These are phyloP conservation scores for Auricularia sp. DNA, from an alignment of 768 basidiomycete genomes.

Conservation along the genomic window DNA sequence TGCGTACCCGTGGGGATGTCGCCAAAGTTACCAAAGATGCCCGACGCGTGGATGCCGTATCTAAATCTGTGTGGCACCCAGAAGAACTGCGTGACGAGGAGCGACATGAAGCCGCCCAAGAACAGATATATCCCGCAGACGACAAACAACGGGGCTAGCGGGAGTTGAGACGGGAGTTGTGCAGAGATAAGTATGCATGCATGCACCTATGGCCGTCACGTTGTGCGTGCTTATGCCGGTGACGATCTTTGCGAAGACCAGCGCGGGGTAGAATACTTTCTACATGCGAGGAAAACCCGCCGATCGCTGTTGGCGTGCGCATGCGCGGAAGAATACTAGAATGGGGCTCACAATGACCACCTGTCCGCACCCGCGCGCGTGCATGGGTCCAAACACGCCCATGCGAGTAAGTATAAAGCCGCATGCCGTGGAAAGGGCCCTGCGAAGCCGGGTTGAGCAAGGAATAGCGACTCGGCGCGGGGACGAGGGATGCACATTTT, in stretches of 20 bases:
- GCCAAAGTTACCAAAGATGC: slow-evolving; percentile 39
- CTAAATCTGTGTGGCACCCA: slow-evolving; percentile 75
- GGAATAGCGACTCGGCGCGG: background rate
- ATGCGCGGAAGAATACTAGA: background rate
- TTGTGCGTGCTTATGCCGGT: background rate
- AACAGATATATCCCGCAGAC: slow-evolving; percentile 51
- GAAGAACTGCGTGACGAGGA: slow-evolving; percentile 49
- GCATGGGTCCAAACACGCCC: slow-evolving; percentile 49
- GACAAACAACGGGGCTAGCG: slow-evolving; percentile 50
- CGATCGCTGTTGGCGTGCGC: background rate
- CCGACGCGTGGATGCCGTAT: slow-evolving; percentile 59
- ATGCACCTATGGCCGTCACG: slow-evolving; percentile 15
- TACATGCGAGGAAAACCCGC: slow-evolving; percentile 9
- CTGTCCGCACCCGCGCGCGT: slow-evolving; percentile 51
- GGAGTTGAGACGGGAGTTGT: background rate
- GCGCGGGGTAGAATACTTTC: slow-evolving; percentile 34
- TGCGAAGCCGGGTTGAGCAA: slow-evolving; percentile 16
- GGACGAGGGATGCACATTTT: slow-evolving; percentile 37
- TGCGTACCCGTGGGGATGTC: background rate
- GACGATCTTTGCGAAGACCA: background rate
- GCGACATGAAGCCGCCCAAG: slow-evolving; percentile 45
- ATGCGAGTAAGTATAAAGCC: slow-evolving; percentile 52
- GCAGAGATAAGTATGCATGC: slow-evolving; percentile 34
- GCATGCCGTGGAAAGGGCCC: slow-evolving; percentile 42
- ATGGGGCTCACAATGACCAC: slow-evolving; percentile 37